Conservation (phyloP, 164 flowering plant species). For the Dillenia turbinata region DNA sequence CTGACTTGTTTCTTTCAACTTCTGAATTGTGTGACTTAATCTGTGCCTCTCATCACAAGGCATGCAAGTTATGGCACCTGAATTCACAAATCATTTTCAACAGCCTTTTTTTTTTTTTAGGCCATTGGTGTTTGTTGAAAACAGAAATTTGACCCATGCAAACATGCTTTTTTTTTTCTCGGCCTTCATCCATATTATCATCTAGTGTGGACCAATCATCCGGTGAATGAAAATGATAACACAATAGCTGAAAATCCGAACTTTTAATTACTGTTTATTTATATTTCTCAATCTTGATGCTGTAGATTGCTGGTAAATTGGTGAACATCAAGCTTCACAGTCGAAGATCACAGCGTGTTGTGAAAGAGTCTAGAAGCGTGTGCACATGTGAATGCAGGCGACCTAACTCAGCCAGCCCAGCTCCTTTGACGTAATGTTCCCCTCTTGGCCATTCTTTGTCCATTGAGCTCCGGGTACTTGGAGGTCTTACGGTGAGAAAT, state of each 20-base stretch:
- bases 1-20: too few relatives aligned
- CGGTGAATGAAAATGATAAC: not conserved
- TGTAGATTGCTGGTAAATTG: conserved; percentile 82
- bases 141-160: not conserved
- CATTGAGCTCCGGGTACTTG: too few relatives aligned
- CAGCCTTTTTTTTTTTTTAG: too few relatives aligned
- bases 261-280: not conserved
- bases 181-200: not conserved
- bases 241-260: not conserved
- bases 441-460: not conserved
- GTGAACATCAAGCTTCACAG: conserved; percentile 83
- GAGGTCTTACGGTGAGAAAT: too few relatives aligned
- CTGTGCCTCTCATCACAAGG: too few relatives aligned
- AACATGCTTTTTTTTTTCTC: not conserved
- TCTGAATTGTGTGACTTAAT: too few relatives aligned
- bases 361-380: conserved; percentile 66
- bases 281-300: not conserved
- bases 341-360: conserved; percentile 75
- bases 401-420: conserved; percentile 33
- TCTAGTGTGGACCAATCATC: not conserved
- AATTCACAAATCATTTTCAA: too few relatives aligned
- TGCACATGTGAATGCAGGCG: conserved; percentile 76
- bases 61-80: too few relatives aligned
- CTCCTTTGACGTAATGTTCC: conserved; percentile 9
- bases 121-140: not conserved